These are phyloP conservation scores for Metschnikowia borealis DNA, from an alignment of 805 yeast genomes.

Conservation along the genomic window DNA sequence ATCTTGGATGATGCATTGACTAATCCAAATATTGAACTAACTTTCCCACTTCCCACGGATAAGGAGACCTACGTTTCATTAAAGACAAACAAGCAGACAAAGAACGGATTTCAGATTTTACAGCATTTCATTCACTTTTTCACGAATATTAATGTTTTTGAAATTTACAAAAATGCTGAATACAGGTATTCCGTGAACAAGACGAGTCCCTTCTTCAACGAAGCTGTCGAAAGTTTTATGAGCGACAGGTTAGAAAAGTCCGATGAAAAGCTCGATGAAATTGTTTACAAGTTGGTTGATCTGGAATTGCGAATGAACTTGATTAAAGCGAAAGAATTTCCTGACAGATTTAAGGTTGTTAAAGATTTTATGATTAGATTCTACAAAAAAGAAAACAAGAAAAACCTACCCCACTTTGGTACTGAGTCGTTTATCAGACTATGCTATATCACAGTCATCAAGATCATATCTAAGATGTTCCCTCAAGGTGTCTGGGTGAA, in stretches of 20 bases:
- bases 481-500: conserved; percentile 42
- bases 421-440: conserved; percentile 26
- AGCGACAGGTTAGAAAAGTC: conserved; percentile 26
- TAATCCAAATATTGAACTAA: conserved; percentile 28
- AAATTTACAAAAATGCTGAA: conserved; percentile 33
- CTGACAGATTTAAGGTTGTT: conserved; percentile 31
- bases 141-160: conserved; percentile 25
- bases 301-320: conserved; percentile 37
- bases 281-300: conserved; percentile 32
- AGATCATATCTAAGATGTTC: conserved; percentile 32
- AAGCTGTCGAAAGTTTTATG: conserved; percentile 29
- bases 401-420: conserved; percentile 33
- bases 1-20: conserved; percentile 32
- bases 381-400: conserved; percentile 33
- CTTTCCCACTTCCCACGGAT: conserved; percentile 40
- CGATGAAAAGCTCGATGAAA: conserved; percentile 33
- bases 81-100: conserved; percentile 27
- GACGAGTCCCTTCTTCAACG: conserved; percentile 24
- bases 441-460: conserved; percentile 37
- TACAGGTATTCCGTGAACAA: conserved; percentile 33
- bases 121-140: conserved; percentile 30
- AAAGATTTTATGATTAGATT: conserved; percentile 36
- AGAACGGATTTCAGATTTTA: conserved; percentile 23
- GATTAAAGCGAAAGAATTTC: conserved; percentile 31
- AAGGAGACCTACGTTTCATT: conserved; percentile 26